phyloP scores from a whole-genome alignment of 768 basidiomycete species.

The Phylloporus rhodoxanthus region DNA sequence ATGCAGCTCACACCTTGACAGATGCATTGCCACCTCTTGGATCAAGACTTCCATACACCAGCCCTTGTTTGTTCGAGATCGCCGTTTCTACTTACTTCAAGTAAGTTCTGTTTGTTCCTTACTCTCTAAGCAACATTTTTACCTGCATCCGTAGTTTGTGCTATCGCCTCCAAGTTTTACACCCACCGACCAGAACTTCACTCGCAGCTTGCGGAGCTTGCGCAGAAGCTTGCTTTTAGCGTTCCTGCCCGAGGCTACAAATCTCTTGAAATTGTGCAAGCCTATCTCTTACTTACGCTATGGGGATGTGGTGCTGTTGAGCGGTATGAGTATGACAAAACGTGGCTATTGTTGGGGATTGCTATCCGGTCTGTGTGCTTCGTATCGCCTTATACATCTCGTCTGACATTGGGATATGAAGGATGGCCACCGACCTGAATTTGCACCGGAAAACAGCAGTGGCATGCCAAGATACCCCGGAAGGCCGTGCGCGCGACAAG shows the following conservation, averaged over 20 bases:
- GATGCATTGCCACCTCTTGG: slow-evolving; percentile 78
- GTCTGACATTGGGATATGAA: slow-evolving; percentile 27
- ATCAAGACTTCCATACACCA: slow-evolving; percentile 88
- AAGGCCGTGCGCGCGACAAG: slow-evolving; percentile 69
- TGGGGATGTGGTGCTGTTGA: slow-evolving; percentile 96
- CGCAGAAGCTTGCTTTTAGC: slow-evolving; percentile 82
- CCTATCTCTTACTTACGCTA: slow-evolving; percentile 79
- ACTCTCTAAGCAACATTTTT: neutral
- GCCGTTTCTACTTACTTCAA: slow-evolving; percentile 91
- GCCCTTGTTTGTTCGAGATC: slow-evolving; percentile 90
- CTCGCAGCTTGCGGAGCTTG: slow-evolving; percentile 68
- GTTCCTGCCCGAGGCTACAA: slow-evolving; percentile 86
- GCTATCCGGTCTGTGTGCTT: slow-evolving; percentile 55
- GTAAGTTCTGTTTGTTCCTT: slow-evolving; percentile 38
- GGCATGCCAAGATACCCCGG: slow-evolving; percentile 61
- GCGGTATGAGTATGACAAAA: slow-evolving; percentile 93
- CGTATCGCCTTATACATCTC: neutral
- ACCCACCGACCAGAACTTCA: slow-evolving; percentile 77
- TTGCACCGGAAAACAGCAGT: slow-evolving; percentile 78
- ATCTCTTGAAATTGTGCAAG: slow-evolving; percentile 92
- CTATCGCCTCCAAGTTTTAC: slow-evolving; percentile 92
- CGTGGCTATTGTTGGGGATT: slow-evolving; percentile 88
- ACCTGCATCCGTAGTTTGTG: slow-evolving; percentile 59
- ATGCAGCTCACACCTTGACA: slow-evolving; percentile 26
- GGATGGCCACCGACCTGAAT: slow-evolving; percentile 95